These are phyloP conservation scores for Canavalia ensiformis DNA, from an alignment of 306 rosid species.

Conservation along the genomic window DNA sequence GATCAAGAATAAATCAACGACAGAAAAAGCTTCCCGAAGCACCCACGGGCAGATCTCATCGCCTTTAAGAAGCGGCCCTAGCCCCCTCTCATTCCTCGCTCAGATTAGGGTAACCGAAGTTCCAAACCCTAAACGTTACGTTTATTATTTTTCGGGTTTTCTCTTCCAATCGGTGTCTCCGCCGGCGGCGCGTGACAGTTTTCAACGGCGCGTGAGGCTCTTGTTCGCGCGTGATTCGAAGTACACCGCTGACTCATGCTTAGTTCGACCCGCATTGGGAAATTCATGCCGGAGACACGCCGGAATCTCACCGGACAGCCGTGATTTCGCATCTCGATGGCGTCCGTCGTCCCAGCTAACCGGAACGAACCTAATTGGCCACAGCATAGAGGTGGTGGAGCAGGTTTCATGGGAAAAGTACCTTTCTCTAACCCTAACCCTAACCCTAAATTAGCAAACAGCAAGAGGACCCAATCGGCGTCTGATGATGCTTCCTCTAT, in stretches of 20 bases:
- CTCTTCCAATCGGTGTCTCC: background rate
- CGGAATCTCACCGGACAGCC: conserved; percentile 48
- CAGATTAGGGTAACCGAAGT: conserved; percentile 74
- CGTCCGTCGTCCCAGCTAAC: conserved; percentile 85
- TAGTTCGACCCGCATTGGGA: conserved; percentile 54
- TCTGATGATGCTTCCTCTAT: conserved; percentile 90
- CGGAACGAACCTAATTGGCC: conserved; percentile 81
- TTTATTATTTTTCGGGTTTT: background rate
- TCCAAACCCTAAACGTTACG: conserved; percentile 60
- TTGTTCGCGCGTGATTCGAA: conserved; percentile 48
- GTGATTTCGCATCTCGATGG: conserved; percentile 60
- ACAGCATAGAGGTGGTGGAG: conserved; percentile 72
- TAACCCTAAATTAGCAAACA: conserved; percentile 64
- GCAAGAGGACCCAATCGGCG: conserved; percentile 73
- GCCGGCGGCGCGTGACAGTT: background rate
- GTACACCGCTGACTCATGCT: conserved; percentile 44
- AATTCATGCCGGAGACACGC: conserved; percentile 57
- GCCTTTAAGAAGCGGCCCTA: conserved; percentile 82
- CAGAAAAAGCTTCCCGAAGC: conserved; percentile 44
- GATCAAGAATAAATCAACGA: conserved; percentile 39
- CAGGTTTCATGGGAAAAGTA: conserved; percentile 89
- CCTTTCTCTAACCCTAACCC: conserved; percentile 67
- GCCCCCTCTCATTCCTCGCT: conserved; percentile 63
- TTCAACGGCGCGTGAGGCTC: conserved; percentile 51
- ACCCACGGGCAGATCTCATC: conserved; percentile 79